phyloP scores from a whole-genome alignment of 345 rosid genomes.

The Excoecaria cochinchinensis region DNA sequence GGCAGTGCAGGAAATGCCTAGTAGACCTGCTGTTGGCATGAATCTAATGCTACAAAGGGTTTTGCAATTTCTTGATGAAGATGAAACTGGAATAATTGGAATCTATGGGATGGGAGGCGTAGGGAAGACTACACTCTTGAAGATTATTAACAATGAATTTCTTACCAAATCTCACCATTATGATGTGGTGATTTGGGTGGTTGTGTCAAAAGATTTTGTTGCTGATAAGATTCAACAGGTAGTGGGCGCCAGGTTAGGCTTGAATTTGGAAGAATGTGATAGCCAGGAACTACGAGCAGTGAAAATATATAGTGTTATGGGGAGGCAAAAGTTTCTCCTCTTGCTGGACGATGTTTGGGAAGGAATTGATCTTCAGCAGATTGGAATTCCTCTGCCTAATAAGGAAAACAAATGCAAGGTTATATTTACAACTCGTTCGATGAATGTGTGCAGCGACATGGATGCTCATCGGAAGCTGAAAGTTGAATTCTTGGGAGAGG shows the following conservation, averaged over 20 bases:
- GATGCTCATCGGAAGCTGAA: constrained; percentile 23
- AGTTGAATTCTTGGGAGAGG: constrained; percentile 24
- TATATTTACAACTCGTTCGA: constrained; percentile 27
- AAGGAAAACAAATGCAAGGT: constrained; percentile 31
- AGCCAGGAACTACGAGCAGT: constrained; percentile 33
- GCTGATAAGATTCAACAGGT: constrained; percentile 37
- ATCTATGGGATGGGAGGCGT: constrained; percentile 32
- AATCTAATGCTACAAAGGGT: constrained; percentile 11
- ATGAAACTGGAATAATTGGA: constrained; percentile 18
- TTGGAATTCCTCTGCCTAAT: constrained; percentile 43
- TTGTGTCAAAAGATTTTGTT: constrained; percentile 32
- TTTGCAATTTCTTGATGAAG: constrained; percentile 15
- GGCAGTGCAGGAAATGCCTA: constrained; percentile 18
- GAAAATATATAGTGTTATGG: constrained; percentile 29
- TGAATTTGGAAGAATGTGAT: constrained; percentile 38
- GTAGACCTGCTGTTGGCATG: constrained; percentile 26
- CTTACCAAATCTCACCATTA: constrained; percentile 24
- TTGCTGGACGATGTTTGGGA: constrained; percentile 50
- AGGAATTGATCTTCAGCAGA: constrained; percentile 35
- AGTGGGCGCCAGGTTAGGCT: constrained; percentile 33
- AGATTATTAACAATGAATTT: constrained; percentile 21
- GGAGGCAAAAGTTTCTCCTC: constrained; percentile 32
- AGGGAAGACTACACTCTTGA: constrained; percentile 27
- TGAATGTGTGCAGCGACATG: constrained; percentile 27
- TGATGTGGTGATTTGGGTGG: constrained; percentile 42